Evolutionary conservation across 805 yeast genomes (phyloP).

Genomic region (Novakomyces olei): DNA sequence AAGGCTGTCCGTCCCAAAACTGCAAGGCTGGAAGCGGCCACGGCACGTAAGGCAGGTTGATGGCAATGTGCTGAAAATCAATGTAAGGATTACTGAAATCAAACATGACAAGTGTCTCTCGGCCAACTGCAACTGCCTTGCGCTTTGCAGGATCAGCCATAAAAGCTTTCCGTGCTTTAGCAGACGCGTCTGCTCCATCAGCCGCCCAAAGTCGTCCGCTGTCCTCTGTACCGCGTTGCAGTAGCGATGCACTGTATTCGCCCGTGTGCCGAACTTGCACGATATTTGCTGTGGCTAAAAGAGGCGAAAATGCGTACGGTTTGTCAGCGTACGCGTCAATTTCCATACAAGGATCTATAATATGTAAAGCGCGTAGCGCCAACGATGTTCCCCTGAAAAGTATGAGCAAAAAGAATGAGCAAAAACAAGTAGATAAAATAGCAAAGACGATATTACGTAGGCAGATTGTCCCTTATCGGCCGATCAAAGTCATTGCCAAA

Average conservation of each 20-base stretch:
- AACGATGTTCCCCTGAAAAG: not conserved
- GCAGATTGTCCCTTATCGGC: constrained; percentile 37
- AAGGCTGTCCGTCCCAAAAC: constrained; percentile 17
- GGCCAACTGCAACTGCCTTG: constrained; percentile 20
- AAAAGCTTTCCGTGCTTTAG: constrained; percentile 21
- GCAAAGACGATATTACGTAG: too few relatives aligned
- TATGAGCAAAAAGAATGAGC: too few relatives aligned
- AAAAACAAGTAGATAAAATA: too few relatives aligned
- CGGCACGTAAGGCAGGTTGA: not conserved
- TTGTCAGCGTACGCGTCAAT: constrained; percentile 39
- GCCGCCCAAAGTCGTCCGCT: too few relatives aligned
- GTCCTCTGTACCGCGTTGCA: not conserved
- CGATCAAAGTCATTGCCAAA: constrained; percentile 47
- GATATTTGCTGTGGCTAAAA: constrained; percentile 32
- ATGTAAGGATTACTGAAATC: constrained; percentile 35
- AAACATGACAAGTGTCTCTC: constrained; percentile 21
- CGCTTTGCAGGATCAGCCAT: constrained; percentile 23
- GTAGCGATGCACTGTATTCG: constrained; percentile 5
- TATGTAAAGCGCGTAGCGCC: constrained; percentile 8
- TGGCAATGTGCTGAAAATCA: constrained; percentile 15
- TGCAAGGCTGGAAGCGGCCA: constrained; percentile 15
- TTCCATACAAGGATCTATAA: constrained; percentile 40
- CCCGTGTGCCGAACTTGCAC: constrained; percentile 16
- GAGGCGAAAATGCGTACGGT: constrained; percentile 44
- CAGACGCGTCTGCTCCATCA: not conserved